A percentile compares a stretch with the other conserved stretches of the same genome.
Conservation (phyloP, 805 yeast species). For the Brettanomyces bruxellensis region DNA sequence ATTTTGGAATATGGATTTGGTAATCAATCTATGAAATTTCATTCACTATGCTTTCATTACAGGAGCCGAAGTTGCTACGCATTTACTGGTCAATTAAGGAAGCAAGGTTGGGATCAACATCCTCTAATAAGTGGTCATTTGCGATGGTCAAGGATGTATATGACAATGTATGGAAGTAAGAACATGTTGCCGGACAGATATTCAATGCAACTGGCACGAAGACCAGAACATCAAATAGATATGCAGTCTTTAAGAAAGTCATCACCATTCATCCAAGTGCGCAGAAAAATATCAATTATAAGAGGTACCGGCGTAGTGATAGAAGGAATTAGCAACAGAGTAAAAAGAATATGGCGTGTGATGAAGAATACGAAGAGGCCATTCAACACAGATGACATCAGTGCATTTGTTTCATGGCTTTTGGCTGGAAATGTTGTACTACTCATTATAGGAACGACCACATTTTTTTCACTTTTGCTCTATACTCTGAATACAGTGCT, state of each 20-base stretch:
- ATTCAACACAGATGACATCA: conserved; percentile 83
- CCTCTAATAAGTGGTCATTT: no score
- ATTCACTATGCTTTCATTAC: no score
- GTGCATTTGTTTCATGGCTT: conserved; percentile 88
- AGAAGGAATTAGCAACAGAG: not conserved
- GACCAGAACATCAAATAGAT: no score
- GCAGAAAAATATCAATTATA: not conserved
- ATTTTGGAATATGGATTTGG: no score
- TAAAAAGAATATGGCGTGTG: conserved; percentile 52
- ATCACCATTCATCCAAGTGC: not conserved
- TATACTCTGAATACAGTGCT: conserved; percentile 74
- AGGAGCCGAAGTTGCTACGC: no score
- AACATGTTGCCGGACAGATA: no score
- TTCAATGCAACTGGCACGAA: no score
- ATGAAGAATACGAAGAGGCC: conserved; percentile 72
- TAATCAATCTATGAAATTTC: no score
- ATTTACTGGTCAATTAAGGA: no score
- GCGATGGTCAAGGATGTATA: no score
- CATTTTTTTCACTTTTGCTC: conserved; percentile 75
- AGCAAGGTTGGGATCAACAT: no score
- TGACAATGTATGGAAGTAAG: no score
- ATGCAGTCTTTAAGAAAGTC: not conserved
- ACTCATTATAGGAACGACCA: conserved; percentile 81
- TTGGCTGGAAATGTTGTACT: conserved; percentile 79
- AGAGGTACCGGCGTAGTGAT: not conserved